phyloP scores from a whole-genome alignment of 805 yeast genomes.

The Teunomyces lycoperdinae region DNA sequence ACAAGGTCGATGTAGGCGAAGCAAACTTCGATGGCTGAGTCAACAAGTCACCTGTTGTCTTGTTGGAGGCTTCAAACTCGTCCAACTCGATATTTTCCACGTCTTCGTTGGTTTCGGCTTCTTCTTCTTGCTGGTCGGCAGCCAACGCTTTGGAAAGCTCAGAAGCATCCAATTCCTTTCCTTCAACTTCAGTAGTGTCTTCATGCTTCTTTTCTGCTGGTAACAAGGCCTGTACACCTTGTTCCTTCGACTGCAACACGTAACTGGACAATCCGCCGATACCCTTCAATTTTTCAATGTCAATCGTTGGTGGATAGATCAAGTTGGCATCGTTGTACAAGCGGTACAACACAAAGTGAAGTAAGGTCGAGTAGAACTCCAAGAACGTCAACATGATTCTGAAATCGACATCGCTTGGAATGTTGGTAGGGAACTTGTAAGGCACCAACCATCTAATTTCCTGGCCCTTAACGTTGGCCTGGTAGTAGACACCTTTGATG shows the following conservation, averaged over 20 bases:
- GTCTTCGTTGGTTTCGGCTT: slow-evolving; percentile 40
- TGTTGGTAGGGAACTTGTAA: slow-evolving; percentile 92
- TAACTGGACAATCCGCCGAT: slow-evolving; percentile 88
- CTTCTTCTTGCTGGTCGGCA: slow-evolving; percentile 35
- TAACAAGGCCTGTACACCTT: slow-evolving; percentile 33
- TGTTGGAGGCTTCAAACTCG: slow-evolving; percentile 60
- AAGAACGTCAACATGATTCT: slow-evolving; percentile 94
- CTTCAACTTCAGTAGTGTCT: slow-evolving; percentile 23
- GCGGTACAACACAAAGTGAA: slow-evolving; percentile 83
- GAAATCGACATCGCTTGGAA: slow-evolving; percentile 92
- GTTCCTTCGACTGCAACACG: slow-evolving; percentile 58
- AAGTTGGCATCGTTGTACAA: slow-evolving; percentile 82
- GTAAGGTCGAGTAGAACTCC: slow-evolving; percentile 89
- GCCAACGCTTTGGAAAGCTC: slow-evolving; percentile 50
- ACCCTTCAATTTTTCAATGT: slow-evolving; percentile 68
- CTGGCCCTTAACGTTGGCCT: slow-evolving; percentile 86
- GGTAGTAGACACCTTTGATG: slow-evolving; percentile 95
- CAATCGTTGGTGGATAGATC: slow-evolving; percentile 88
- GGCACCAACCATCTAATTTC: slow-evolving; percentile 96
- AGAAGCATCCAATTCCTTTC: slow-evolving; percentile 36
- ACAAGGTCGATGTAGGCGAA: slow-evolving; percentile 62
- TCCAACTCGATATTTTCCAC: slow-evolving; percentile 48
- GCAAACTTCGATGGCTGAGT: slow-evolving; percentile 59
- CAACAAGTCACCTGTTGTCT: slow-evolving; percentile 66
- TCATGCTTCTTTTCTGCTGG: slow-evolving; percentile 26